Conservation (phyloP, 768 basidiomycete genomes). For the Mycena indigotica region DNA sequence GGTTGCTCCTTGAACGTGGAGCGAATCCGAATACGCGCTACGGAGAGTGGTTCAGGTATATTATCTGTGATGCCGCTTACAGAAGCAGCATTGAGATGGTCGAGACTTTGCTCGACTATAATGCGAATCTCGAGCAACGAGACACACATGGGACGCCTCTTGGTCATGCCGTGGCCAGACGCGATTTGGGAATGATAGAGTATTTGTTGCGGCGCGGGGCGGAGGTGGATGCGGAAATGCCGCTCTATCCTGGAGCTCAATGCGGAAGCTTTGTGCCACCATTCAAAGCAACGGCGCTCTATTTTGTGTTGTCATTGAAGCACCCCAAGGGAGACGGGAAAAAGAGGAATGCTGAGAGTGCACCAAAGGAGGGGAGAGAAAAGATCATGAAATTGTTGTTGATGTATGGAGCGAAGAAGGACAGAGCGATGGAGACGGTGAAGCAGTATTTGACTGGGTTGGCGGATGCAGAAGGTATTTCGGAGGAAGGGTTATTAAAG, state of each 20-base stretch:
- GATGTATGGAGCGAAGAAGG: constrained; percentile 2
- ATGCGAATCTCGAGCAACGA: neutral
- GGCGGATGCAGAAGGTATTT: constrained; percentile 2
- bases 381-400: constrained; percentile 1
- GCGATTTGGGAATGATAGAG: neutral
- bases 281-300: neutral
- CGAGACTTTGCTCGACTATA: neutral
- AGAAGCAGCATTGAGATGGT: neutral
- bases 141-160: neutral
- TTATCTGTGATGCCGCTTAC: neutral
- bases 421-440: neutral
- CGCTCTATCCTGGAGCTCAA: constrained; percentile 1
- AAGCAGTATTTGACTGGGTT: neutral
- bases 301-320: neutral
- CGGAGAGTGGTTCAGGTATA: neutral
- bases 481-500: neutral
- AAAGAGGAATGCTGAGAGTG: neutral
- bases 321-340: constrained; percentile 1
- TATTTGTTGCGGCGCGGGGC: neutral
- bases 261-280: neutral
- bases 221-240: neutral
- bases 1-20: neutral
- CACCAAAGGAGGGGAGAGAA: neutral
- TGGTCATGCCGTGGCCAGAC: neutral
- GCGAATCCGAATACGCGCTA: neutral